phyloP scores from a whole-genome alignment of 148 eudicot genomes.

The Beta vulgaris region DNA sequence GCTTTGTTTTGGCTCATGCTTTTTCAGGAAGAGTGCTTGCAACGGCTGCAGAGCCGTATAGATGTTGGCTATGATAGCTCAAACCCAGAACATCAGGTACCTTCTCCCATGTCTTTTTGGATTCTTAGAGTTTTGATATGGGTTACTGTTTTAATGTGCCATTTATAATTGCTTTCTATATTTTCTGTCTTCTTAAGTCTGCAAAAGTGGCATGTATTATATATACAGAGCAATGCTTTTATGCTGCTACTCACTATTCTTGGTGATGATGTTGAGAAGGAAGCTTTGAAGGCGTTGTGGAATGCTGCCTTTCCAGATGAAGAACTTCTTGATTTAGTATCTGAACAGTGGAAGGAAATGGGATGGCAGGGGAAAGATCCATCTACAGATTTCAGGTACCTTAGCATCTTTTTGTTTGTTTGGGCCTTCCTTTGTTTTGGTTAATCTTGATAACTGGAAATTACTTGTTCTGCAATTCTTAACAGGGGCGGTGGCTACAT shows the following conservation, averaged over 20 bases:
- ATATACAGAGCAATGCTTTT: background rate
- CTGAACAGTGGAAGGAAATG: constrained; percentile 99
- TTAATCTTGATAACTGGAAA: constrained; percentile 12
- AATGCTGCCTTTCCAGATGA: constrained; percentile 83
- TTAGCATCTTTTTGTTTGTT: constrained; percentile 7
- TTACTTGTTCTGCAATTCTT: constrained; percentile 18
- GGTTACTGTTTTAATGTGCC: background rate
- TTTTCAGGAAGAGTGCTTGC: constrained; percentile 82
- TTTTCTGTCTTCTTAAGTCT: background rate
- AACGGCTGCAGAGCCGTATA: constrained; percentile 73
- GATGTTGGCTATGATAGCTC: constrained; percentile 85
- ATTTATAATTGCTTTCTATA: background rate
- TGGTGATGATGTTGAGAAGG: constrained; percentile 37
- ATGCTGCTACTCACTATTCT: constrained; percentile 9
- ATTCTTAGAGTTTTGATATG: background rate
- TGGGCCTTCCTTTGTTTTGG: constrained; percentile 1
- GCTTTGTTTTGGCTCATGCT: constrained; percentile 12
- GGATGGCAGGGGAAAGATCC: constrained; percentile 99
- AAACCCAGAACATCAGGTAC: constrained; percentile 80
- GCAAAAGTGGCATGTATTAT: constrained; percentile 4
- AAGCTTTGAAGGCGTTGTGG: constrained; percentile 87
- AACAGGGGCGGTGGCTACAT: constrained; percentile 96
- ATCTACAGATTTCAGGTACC: constrained; percentile 90
- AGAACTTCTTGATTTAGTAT: constrained; percentile 68
- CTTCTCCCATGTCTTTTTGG: background rate